A percentile compares a stretch with the other conserved stretches of the same genome.
Evolutionary conservation across 2,329 filamentous ascomycete species (phyloP).

Genomic region (Fusarium incarnatum): DNA sequence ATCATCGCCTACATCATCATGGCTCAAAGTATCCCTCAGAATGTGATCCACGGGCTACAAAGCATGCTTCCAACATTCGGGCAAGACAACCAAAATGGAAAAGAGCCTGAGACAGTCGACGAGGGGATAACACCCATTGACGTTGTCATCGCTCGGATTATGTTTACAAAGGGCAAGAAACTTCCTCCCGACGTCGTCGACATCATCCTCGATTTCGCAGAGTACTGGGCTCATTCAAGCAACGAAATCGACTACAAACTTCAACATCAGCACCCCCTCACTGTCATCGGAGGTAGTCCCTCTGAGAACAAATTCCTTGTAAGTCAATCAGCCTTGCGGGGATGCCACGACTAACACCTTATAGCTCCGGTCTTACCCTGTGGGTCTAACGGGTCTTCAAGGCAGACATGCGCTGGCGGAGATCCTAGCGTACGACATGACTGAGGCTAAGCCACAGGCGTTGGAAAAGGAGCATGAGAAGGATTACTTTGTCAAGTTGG

Average conservation of each 20-base stretch:
- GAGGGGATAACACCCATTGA: slow-evolving; percentile 58
- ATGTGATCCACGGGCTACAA: slow-evolving; percentile 36
- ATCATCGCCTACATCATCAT: slow-evolving; percentile 40
- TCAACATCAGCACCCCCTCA: slow-evolving; percentile 39
- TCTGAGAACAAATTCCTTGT: slow-evolving; percentile 52
- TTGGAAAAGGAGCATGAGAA: slow-evolving; percentile 45
- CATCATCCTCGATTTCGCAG: slow-evolving; percentile 67
- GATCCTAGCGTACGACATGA: slow-evolving; percentile 48
- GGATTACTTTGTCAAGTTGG: slow-evolving; percentile 49
- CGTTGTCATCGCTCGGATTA: slow-evolving; percentile 60
- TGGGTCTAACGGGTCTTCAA: slow-evolving; percentile 51
- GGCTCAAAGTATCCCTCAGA: slow-evolving; percentile 45
- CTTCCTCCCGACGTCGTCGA: slow-evolving; percentile 69
- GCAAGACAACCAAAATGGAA: slow-evolving; percentile 2
- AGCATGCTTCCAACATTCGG: slow-evolving; percentile 13
- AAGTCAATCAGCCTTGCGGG: slow-evolving; percentile 40
- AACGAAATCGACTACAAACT: slow-evolving; percentile 48
- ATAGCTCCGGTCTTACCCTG: slow-evolving; percentile 55
- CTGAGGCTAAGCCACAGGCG: slow-evolving; percentile 46
- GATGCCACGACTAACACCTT: slow-evolving; percentile 12
- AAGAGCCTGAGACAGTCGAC: neutral
- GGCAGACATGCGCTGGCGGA: slow-evolving; percentile 45
- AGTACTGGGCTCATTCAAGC: slow-evolving; percentile 70
- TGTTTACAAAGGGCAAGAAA: slow-evolving; percentile 57
- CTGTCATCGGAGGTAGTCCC: slow-evolving; percentile 40